Evolutionary conservation across 495 filamentous ascomycete genomes (phyloP).

Genomic region (Neurospora sp.): DNA sequence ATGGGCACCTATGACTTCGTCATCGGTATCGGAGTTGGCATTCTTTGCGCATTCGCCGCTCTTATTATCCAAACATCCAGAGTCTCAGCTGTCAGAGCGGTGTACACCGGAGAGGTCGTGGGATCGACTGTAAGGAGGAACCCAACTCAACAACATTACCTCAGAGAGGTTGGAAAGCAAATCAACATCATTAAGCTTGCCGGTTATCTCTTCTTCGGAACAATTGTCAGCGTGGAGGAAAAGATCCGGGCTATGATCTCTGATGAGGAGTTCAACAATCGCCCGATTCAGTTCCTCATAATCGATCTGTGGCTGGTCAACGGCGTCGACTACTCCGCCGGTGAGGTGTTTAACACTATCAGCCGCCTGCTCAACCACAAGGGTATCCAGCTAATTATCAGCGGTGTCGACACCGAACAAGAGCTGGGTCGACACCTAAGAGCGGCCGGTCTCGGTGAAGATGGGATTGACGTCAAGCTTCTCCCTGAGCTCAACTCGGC

Average conservation of each 20-base stretch:
- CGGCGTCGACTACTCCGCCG: constrained; percentile 89
- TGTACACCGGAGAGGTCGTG: constrained; percentile 75
- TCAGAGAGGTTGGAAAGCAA: constrained; percentile 76
- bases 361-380: constrained; percentile 66
- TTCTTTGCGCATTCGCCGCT: constrained; percentile 81
- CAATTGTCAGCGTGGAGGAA: constrained; percentile 87
- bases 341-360: constrained; percentile 87
- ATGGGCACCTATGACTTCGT: constrained; percentile 98
- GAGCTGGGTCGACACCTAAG: constrained; percentile 67
- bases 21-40: constrained; percentile 81
- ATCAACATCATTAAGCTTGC: constrained; percentile 83
- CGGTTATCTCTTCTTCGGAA: constrained; percentile 93
- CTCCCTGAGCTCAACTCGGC: constrained; percentile 88
- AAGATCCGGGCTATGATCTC: constrained; percentile 71
- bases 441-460: constrained; percentile 67
- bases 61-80: constrained; percentile 85
- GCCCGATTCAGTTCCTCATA: constrained; percentile 82
- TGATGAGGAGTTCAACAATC: constrained; percentile 62
- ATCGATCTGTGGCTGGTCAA: constrained; percentile 83
- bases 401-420: constrained; percentile 61
- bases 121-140: constrained; percentile 88
- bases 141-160: constrained; percentile 75
- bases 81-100: constrained; percentile 76
- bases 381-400: constrained; percentile 69
- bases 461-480: constrained; percentile 56